Evolutionary conservation across 2,329 filamentous ascomycete genomes (phyloP), one percentile per base, ranked within the genome.

Genomic region (Scedosporium apiospermum): DNA sequence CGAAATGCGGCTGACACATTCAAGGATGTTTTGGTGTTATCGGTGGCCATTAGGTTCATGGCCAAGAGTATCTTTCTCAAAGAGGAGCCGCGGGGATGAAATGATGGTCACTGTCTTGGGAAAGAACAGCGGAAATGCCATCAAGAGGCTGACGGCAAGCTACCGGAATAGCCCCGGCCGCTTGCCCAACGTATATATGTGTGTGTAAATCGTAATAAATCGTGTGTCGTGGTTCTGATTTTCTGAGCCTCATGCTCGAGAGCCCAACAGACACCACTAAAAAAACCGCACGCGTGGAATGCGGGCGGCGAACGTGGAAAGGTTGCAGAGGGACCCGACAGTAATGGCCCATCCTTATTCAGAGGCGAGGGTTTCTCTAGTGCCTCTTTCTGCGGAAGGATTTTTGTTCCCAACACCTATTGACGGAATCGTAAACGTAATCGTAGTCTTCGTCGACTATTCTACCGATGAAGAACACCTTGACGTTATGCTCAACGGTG

Each of bases 401-500:
- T 69, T 82, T 82, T 18, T 75, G 73, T 46, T 71, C 69, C 80
- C 80, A 84, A 69, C 80, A 82, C 46, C 69, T 66, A 65, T 83
- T 76, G 62, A 83, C 78, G 3, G 80, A 80, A 2, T 75, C 69
- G 6, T 67, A 67, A 34, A 83, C 76, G 7, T 71, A 71, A 0
- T 77, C 68, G 65, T 76, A 77, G 66, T 82, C 75, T 0, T 73
- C 66, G 1, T 66, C 62, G 3, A 68, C 62, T 16, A 85, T 74
- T 4, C 70, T 68, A n/a, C 83, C 83, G 60, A 86, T 80, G 67
- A 85, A 84, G 66, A 80, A 76, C n/a, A 85, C 80, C 57, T 75
- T 78, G 66, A 80, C 73, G 66, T 86, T 86, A 71, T 85, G 83
- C 69, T 85, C 81, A 27, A 86, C 74, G 3, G 81, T 82, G 30